Percentiles rank a stretch among this genome's conserved stretches.
Conservation (phyloP, 441 rosid genomes). For the Euphorbia schlechtendalii region DNA sequence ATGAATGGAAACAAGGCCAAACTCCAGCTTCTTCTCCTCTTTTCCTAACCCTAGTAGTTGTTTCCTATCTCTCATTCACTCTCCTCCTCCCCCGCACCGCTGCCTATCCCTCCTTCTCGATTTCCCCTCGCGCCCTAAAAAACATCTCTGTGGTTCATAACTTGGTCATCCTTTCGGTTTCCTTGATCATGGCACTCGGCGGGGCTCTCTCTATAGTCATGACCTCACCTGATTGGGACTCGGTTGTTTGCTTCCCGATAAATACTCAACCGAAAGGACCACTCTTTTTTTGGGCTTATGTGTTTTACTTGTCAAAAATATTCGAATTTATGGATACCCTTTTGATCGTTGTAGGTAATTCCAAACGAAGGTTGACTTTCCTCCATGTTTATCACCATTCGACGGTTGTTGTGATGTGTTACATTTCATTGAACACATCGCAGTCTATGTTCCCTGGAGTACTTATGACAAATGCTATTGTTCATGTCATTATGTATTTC, state of each 20-base stretch:
- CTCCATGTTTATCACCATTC: slow-evolving; percentile 70
- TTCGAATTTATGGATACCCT: slow-evolving; percentile 52
- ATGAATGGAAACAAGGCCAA: slow-evolving; percentile 49
- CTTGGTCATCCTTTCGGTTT: slow-evolving; percentile 37
- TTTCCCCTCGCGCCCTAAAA: slow-evolving; percentile 28
- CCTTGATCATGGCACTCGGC: slow-evolving; percentile 51
- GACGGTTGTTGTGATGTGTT: slow-evolving; percentile 52
- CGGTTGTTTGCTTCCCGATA: slow-evolving; percentile 41
- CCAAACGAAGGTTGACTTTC: slow-evolving; percentile 47
- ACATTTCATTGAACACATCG: slow-evolving; percentile 35
- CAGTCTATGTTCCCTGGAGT: slow-evolving; percentile 57
- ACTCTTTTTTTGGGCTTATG: slow-evolving; percentile 56
- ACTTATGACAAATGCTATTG: slow-evolving; percentile 42
- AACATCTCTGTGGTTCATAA: slow-evolving; percentile 51
- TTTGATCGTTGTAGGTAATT: slow-evolving; percentile 40
- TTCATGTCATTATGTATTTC: slow-evolving; percentile 53
- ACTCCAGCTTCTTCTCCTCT: slow-evolving; percentile 50
- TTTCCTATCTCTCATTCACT: slow-evolving; percentile 42
- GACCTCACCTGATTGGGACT: slow-evolving; percentile 22
- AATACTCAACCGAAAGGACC: slow-evolving; percentile 39
- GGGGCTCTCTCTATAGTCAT: slow-evolving; percentile 45
- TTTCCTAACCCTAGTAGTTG: slow-evolving; percentile 36
- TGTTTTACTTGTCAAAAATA: slow-evolving; percentile 53
- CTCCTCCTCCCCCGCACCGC: slow-evolving; percentile 29
- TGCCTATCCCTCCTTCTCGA: slow-evolving; percentile 21